Evolutionary conservation across 225 moss, liverwort and hornwort genomes (phyloP), one percentile per base, ranked within the genome.

Genomic region (Asterella californica): DNA sequence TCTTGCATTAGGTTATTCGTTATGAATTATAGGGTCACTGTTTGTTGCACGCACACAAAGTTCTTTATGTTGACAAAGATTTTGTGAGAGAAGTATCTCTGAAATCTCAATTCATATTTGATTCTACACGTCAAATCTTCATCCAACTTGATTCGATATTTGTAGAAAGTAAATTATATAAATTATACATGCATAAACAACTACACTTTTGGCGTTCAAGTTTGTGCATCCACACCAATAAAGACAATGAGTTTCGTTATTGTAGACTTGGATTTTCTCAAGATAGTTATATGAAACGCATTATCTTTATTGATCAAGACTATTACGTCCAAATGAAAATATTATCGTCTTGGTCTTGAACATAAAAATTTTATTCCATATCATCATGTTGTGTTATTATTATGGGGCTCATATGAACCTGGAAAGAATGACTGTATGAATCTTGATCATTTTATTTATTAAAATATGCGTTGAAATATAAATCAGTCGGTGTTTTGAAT

Each of bases 231-330:
- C n/a, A n/a, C n/a, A n/a, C n/a, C n/a, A n/a, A n/a, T n/a, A n/a
- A n/a, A n/a, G n/a, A n/a, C n/a, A n/a, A n/a, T n/a, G n/a, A n/a
- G n/a, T n/a, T n/a, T n/a, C n/a, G n/a, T n/a, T n/a, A n/a, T n/a
- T n/a, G n/a, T n/a, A 66, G n/a, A 66, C 27, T 66, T 4, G 66
- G 25, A 66, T 66, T 66, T 66, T 25, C 66, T n/a, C 66, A 66
- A 27, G 30, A 29, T 66, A 27, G 25, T 7, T 66, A 33, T 66
- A 33, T 12, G 1, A 66, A 66, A n/a, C 29, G 15, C 7, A 27
- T 2, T 32, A 22, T 3, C 66, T 6, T n/a, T 9, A 71, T 71
- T 15, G 71, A 71, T 46, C 11, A n/a, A n/a, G n/a, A n/a, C 34
- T 4, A 9, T 5, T 71, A 12, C 71, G 2, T 32, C 14, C 10